Conservation (phyloP, 306 rosid genomes). For the Echinosophora koreensis region DNA sequence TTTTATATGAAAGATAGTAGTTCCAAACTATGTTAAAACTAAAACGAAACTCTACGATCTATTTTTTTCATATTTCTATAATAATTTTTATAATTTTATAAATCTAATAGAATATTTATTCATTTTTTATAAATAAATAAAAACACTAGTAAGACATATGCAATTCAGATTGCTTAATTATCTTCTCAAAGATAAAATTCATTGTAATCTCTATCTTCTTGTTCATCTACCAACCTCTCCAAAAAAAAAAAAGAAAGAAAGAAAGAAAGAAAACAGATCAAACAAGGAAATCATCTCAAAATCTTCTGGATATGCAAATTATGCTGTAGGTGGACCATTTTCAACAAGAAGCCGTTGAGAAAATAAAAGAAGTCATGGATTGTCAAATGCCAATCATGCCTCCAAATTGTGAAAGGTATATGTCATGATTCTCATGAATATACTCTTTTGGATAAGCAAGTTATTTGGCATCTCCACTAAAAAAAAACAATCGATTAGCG, state of each 20-base stretch:
- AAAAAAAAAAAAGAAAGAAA: background rate
- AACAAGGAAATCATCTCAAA: constrained; percentile 15
- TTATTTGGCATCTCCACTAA: background rate
- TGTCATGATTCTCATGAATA: constrained; percentile 22
- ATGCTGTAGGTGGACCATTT: constrained; percentile 4
- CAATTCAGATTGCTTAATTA: background rate
- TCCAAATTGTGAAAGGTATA: background rate
- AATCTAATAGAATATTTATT: no score
- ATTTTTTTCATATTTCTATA: no score
- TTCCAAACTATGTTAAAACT: no score
- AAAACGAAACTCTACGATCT: no score
- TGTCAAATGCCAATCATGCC: constrained; percentile 27
- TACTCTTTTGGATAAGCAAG: background rate
- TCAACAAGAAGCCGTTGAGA: constrained; percentile 1
- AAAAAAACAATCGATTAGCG: no score
- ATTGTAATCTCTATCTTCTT: no score
- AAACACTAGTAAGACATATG: background rate
- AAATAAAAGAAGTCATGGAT: constrained; percentile 4
- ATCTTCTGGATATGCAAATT: constrained; percentile 26
- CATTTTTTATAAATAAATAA: no score
- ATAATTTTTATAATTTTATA: no score
- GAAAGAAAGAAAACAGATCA: background rate
- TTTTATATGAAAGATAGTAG: no score
- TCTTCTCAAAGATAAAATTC: background rate
- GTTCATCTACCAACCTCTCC: background rate